These are phyloP conservation scores for Gossypium davidsonii DNA, from an alignment of 441 rosid species.

Conservation along the genomic window DNA sequence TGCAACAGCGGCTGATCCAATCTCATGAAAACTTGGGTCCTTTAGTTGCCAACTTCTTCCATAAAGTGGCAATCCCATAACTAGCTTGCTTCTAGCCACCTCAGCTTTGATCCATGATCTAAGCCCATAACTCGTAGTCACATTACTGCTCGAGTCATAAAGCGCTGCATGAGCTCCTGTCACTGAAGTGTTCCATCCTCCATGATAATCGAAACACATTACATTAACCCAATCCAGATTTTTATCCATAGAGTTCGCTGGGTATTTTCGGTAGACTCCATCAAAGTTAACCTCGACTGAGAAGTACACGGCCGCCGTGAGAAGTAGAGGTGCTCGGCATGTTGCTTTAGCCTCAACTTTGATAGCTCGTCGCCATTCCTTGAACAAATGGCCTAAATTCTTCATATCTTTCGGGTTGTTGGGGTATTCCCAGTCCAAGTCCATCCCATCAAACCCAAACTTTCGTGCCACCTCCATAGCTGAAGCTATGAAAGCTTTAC, in stretches of 20 bases:
- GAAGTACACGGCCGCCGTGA: slow-evolving; percentile 52
- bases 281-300: slow-evolving; percentile 29
- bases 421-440: slow-evolving; percentile 57
- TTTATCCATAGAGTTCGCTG: slow-evolving; percentile 19
- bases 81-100: slow-evolving; percentile 20
- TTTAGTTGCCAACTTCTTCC: slow-evolving; percentile 46
- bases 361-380: slow-evolving; percentile 38
- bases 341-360: slow-evolving; percentile 31
- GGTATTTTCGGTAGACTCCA: slow-evolving; percentile 22
- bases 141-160: slow-evolving; percentile 38
- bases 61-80: slow-evolving; percentile 52
- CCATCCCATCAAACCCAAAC: slow-evolving; percentile 48
- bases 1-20: slow-evolving; percentile 34
- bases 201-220: slow-evolving; percentile 50
- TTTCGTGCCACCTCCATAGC: slow-evolving; percentile 39
- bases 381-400: slow-evolving; percentile 25
- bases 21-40: slow-evolving; percentile 29
- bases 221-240: slow-evolving; percentile 43
- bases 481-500: slow-evolving; percentile 34
- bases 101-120: slow-evolving; percentile 41
- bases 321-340: slow-evolving; percentile 25
- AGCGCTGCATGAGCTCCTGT: slow-evolving; percentile 45
- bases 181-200: slow-evolving; percentile 31
- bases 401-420: slow-evolving; percentile 29
- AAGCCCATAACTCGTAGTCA: slow-evolving; percentile 50